Evolutionary conservation across 495 filamentous ascomycete genomes (phyloP), one percentile per base, ranked within the genome.

Genomic region (Penicillium maclennaniae): DNA sequence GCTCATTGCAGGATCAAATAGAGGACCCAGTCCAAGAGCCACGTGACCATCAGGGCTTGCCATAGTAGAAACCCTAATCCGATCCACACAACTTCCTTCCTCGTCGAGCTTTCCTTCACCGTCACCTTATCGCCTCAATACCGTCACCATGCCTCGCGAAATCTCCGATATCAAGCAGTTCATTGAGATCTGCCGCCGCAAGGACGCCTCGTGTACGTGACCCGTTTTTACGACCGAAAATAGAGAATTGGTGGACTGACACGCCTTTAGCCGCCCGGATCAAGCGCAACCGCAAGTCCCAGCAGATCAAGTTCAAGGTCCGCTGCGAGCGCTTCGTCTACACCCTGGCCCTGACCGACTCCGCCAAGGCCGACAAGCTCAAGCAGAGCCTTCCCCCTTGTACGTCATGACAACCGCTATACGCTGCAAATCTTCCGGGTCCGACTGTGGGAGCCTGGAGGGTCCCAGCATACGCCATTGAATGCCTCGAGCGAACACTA

Each of bases 251-350:
- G 20, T 49, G 47, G 25, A 53, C 63, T 66, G 53, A 66, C 38
- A 20, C 26, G 54, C 47, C 28, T 27, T 61, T 69, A 97, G 95
- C 91, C 74, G 90, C 90, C 71, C 87, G 90, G 77, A 92, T 97
- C 83, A 97, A 97, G 88, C 90, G 92, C 83, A 92, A 87, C 82
- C 86, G 83, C 71, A 83, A 85, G 70, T 76, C 81, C 59, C 80
- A 86, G 73, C 86, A 92, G 80, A 91, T 90, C 84, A 99, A 99
- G 85, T 97, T 99, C 89, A 99, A 99, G 88, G 95, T 99, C 83
- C 89, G 93, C 72, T 97, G 93, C 83, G 78, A 87, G 66, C 82
- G 87, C 63, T 86, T 90, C 80, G 79, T 97, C 62, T 99, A 99
- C 87, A 95, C 95, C 62, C 86, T 97, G 56, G 87, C 93, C 70